A percentile compares a stretch with the other conserved stretches of the same genome.
Evolutionary conservation across 2,329 filamentous ascomycete genomes (phyloP).

Genomic region (Verticillium albo-atrum): DNA sequence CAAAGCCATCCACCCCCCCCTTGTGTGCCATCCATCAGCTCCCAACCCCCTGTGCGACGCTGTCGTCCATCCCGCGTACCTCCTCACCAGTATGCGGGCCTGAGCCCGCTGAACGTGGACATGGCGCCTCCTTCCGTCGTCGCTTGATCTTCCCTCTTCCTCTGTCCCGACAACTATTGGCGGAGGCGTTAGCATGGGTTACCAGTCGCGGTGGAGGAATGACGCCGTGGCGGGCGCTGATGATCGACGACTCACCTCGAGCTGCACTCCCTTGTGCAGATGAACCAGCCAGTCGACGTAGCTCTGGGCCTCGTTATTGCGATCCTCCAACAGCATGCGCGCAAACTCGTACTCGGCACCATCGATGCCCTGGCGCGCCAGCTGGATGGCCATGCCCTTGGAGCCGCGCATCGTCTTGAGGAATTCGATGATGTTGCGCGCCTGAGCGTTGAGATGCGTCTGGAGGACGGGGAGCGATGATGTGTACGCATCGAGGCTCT

Average conservation of each 20-base stretch:
- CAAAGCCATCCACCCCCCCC: no score
- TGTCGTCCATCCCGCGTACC: background rate
- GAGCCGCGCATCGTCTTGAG: slow-evolving; percentile 74
- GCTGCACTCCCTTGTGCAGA: slow-evolving; percentile 85
- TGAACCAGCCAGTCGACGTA: slow-evolving; percentile 99
- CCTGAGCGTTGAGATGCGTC: slow-evolving; percentile 91
- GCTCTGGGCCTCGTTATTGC: slow-evolving; percentile 95
- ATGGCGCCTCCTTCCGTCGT: slow-evolving; percentile 42
- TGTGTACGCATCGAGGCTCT: slow-evolving; percentile 75
- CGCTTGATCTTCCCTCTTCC: slow-evolving; percentile 61
- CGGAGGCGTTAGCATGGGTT: slow-evolving; percentile 3
- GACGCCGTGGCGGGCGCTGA: background rate
- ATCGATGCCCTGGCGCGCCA: slow-evolving; percentile 88
- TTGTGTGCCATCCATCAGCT: background rate
- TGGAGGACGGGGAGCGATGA: slow-evolving; percentile 78
- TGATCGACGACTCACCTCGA: slow-evolving; percentile 60
- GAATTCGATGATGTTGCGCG: slow-evolving; percentile 89
- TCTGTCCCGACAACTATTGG: slow-evolving; percentile 60
- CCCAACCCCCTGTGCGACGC: background rate
- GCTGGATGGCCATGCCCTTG: slow-evolving; percentile 83
- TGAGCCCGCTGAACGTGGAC: slow-evolving; percentile 54
- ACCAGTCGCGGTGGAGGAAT: background rate
- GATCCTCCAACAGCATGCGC: slow-evolving; percentile 82
- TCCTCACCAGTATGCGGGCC: slow-evolving; percentile 56
- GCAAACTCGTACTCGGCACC: slow-evolving; percentile 97